Percentiles rank a stretch among this genome's conserved stretches.
phyloP scores from a whole-genome alignment of 306 rosid genomes.

The Medicago ruthenica region DNA sequence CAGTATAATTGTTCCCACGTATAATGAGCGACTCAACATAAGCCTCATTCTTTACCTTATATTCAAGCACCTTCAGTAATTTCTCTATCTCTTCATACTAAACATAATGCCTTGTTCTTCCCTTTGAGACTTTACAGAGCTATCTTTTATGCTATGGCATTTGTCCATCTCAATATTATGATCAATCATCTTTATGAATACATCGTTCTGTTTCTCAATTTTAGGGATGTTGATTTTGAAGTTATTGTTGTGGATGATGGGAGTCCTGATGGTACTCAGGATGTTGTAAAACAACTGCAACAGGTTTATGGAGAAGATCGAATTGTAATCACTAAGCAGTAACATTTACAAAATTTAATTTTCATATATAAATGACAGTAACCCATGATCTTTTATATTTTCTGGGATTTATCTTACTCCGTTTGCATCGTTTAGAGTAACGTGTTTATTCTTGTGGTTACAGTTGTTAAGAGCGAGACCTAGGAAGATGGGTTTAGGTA shows the following conservation, averaged over 20 bases:
- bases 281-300: conserved; percentile 82
- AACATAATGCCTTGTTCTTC: too few species aligned
- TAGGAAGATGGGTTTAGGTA: conserved; percentile 92
- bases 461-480: conserved; percentile 90
- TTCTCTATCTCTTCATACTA: conserved; percentile 1
- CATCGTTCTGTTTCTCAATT: conserved; percentile 27
- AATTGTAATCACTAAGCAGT: conserved; percentile 75
- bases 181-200: conserved; percentile 24
- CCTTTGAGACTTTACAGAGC: neutral
- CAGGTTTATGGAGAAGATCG: conserved; percentile 84
- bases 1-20: conserved; percentile 88
- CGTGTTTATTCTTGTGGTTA: conserved; percentile 35
- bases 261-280: conserved; percentile 98
- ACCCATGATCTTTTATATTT: conserved; percentile 7
- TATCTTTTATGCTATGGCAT: neutral
- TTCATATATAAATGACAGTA: conserved; percentile 1
- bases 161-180: neutral
- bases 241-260: conserved; percentile 92
- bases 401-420: neutral
- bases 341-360: conserved; percentile 16
- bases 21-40: conserved; percentile 92
- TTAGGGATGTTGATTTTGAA: conserved; percentile 87
- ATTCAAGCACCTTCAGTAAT: conserved; percentile 76
- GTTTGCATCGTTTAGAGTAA: conserved; percentile 24
- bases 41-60: conserved; percentile 85